Evolutionary conservation across 768 basidiomycete genomes (phyloP).

Genomic region (Tylopilus sp.): DNA sequence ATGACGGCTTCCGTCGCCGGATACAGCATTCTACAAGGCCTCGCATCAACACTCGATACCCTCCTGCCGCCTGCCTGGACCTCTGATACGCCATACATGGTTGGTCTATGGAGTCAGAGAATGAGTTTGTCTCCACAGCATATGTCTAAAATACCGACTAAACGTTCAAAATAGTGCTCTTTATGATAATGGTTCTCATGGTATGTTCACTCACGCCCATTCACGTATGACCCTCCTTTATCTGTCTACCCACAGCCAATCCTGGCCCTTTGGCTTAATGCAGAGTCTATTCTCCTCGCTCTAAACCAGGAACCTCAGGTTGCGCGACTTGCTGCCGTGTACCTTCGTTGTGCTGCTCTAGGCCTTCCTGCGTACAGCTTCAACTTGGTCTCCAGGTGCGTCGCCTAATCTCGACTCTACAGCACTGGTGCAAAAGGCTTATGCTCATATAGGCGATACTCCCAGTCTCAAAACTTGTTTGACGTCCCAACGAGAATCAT

Average conservation of each 20-base stretch:
- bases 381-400: slow-evolving; percentile 50
- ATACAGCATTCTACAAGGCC: slow-evolving; percentile 73
- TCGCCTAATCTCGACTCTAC: background rate
- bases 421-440: background rate
- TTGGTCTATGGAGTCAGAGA: slow-evolving; percentile 88
- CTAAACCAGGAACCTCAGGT: slow-evolving; percentile 83
- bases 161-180: slow-evolving; percentile 44
- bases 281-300: slow-evolving; percentile 71
- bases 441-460: slow-evolving; percentile 36
- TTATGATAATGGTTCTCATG: slow-evolving; percentile 54
- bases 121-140: slow-evolving; percentile 54
- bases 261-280: slow-evolving; percentile 73
- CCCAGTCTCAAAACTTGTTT: slow-evolving; percentile 87
- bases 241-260: slow-evolving; percentile 40
- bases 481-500: slow-evolving; percentile 82
- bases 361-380: slow-evolving; percentile 77
- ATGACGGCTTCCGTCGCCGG: slow-evolving; percentile 64
- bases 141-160: slow-evolving; percentile 4
- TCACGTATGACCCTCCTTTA: background rate
- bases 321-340: slow-evolving; percentile 68
- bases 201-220: slow-evolving; percentile 39
- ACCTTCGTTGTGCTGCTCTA: slow-evolving; percentile 71
- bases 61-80: slow-evolving; percentile 96
- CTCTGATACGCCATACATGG: slow-evolving; percentile 73
- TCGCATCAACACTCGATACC: slow-evolving; percentile 85